Conservation (phyloP, 2,329 filamentous ascomycete species). For the Dendryphion nanum region DNA sequence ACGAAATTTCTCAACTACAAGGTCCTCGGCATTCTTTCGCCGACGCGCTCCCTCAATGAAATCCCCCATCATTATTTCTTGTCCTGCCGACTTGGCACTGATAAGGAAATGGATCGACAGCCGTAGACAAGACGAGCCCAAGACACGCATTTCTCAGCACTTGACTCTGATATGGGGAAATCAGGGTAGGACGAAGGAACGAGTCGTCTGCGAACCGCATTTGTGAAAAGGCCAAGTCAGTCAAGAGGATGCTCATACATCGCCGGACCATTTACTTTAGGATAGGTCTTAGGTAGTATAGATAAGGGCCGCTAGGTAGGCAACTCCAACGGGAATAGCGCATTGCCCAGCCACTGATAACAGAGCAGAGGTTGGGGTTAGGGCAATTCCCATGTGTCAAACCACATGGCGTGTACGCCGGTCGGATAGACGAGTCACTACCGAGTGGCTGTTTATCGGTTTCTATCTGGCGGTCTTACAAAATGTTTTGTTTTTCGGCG, state of each 20-base stretch:
- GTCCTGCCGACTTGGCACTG: slow-evolving; percentile 29
- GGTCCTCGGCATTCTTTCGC: slow-evolving; percentile 11
- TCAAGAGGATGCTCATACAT: background rate
- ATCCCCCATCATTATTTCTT: too few relatives aligned
- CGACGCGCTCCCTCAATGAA: slow-evolving; percentile 14
- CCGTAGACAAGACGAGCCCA: slow-evolving; percentile 8
- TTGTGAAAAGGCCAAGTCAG: slow-evolving; percentile 7
- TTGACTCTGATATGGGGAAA: slow-evolving; percentile 10
- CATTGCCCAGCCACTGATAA: background rate
- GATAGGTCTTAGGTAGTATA: slow-evolving; percentile 12
- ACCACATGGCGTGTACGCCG: background rate
- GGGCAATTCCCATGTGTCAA: background rate
- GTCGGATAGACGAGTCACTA: background rate
- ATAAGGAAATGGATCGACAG: slow-evolving; percentile 22
- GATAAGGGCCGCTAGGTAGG: slow-evolving; percentile 10
- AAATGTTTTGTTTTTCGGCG: background rate
- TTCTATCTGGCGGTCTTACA: background rate
- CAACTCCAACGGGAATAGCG: background rate
- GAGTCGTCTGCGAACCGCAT: slow-evolving; percentile 3
- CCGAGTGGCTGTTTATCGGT: background rate
- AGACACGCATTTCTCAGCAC: slow-evolving; percentile 10
- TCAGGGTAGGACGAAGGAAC: slow-evolving; percentile 4
- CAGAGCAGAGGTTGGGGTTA: background rate
- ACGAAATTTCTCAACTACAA: slow-evolving; percentile 7
- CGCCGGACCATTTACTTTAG: slow-evolving; percentile 1